Base-by-base conservation (phyloP, 2,329 filamentous ascomycete genomes). In the Alternaria infectoria region DNA sequence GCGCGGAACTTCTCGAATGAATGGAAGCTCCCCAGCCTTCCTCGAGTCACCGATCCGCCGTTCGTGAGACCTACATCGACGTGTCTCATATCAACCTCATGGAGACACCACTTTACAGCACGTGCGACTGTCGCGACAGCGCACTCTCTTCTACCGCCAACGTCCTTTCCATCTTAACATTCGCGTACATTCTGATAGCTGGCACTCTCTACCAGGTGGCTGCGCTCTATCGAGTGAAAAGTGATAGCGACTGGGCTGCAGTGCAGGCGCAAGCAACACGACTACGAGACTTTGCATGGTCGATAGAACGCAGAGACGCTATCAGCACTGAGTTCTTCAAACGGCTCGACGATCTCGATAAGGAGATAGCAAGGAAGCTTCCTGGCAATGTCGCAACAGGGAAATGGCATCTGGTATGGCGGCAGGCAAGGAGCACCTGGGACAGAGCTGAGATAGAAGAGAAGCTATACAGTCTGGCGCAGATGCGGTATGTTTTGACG, bases 371-470 rank as follows among this genome's bases (percentile, higher is more conserved):
- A 25, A 4, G 23, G 21, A 47, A 47, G 21, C 21, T 47, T 23
- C 19, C 45, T 15, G 45, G 45, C 21, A 15, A 47, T 25, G 23
- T 6, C 21, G 23, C 23, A 25, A 47, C 45, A n/a, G 45, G 45
- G 26, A 54, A 54, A 30, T 54, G 50, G 50, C 32, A 54, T 54
- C 50, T 54, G 26, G 32, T 54, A 15, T 54, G 50, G 50, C 50
- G 50, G 30, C 50, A 54, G 50, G 10, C 23, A 23, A 23, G 23
- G 45, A 47, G 45, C 19, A 23, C 45, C 21, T 47, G 45, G 45
- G 45, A 47, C 21, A 47, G 45, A 47, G 45, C 45, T 47, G 45
- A 47, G 19, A 47, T 47, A 23, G 45, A 47, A 17, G 45, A 47
- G 13, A 47, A 47, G 45, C 45, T 47, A 47, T 47, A 23, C 13